Evolutionary conservation across 1,139 yeast genomes (phyloP), one percentile per base, ranked within the genome.

Genomic region (Candida pseudoviswanathii): DNA sequence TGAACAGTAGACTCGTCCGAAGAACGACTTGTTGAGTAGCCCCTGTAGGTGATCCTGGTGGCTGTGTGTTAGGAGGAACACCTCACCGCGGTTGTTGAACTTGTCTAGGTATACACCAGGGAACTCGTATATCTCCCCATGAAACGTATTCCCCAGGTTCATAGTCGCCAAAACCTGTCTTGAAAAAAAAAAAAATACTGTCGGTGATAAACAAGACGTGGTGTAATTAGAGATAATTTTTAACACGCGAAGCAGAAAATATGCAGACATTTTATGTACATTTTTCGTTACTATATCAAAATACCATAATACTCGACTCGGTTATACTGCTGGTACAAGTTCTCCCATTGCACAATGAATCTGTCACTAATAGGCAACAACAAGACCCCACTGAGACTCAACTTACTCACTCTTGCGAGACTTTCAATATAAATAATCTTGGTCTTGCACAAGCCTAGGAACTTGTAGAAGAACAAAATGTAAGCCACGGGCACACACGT

Each of bases 261-360:
- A 11, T 9, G 16, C 16, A 16, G 16, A 33, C 22, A 5, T 33
- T 33, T 31, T 31, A 10, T 33, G 5, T 4, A 32, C 27, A 25
- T 37, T 21, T 44, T 32, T 31, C 16, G 22, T 8, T 30, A 5
- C 36, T 61, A 87, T 1, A 89, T 88, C 45, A 92, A 71, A 6
- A 89, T 78, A 0, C 97, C 98, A 60, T 82, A 77, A 64, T 81
- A 90, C 61, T 89, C 96, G 0, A 91, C 81, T 48, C 89, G 68
- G 33, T 81, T 82, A 59, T 85, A 84, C 48, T 66, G 64, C 26
- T 62, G 57, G 21, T 77, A 75, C 48, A 94, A 71, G 41, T 75
- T 75, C n/a, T 82, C 82, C 99, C 99, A 94, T 64, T 94, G 99
- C 5, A 94, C 98, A 1, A 94, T 62, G 53, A 94, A 86, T 29